Percentiles rank a stretch among this genome's conserved stretches.
These are phyloP conservation scores for Jimgerdemannia flammicorona DNA, from an alignment of 192 early-diverging fungal species.

Conservation along the genomic window DNA sequence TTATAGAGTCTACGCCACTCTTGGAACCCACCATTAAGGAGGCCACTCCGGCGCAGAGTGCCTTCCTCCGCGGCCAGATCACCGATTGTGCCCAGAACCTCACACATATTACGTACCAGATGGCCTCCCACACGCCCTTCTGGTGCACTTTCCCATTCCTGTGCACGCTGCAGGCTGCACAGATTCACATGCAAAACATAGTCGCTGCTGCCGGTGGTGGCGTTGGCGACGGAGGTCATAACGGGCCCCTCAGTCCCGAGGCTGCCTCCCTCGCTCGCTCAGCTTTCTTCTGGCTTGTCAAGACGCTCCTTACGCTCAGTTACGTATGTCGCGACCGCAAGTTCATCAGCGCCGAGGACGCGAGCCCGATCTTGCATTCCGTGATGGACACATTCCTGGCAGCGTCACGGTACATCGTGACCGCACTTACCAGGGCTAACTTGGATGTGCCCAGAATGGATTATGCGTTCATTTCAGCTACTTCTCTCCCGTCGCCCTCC, in stretches of 20 bases:
- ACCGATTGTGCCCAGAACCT: neutral
- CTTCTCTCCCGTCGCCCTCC: neutral
- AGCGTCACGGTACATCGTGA: neutral
- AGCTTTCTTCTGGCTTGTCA: neutral
- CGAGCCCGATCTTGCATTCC: neutral
- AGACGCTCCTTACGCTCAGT: neutral
- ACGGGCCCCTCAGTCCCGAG: too few relatives aligned
- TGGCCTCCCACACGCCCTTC: neutral
- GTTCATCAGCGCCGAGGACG: neutral
- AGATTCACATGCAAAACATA: neutral
- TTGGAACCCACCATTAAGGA: neutral
- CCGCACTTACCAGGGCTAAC: neutral
- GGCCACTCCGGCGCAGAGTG: neutral
- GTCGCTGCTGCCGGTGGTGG: neutral
- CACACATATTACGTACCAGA: neutral
- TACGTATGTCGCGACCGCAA: neutral
- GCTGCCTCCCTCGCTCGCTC: neutral
- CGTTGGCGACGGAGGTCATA: neutral
- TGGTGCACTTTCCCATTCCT: neutral
- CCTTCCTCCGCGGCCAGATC: neutral
- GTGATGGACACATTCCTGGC: neutral
- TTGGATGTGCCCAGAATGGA: neutral
- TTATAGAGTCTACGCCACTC: neutral
- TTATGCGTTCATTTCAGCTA: too few relatives aligned
- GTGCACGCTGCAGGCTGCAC: neutral